Conservation (phyloP, 768 basidiomycete genomes). For the Leccinum ochraceum region DNA sequence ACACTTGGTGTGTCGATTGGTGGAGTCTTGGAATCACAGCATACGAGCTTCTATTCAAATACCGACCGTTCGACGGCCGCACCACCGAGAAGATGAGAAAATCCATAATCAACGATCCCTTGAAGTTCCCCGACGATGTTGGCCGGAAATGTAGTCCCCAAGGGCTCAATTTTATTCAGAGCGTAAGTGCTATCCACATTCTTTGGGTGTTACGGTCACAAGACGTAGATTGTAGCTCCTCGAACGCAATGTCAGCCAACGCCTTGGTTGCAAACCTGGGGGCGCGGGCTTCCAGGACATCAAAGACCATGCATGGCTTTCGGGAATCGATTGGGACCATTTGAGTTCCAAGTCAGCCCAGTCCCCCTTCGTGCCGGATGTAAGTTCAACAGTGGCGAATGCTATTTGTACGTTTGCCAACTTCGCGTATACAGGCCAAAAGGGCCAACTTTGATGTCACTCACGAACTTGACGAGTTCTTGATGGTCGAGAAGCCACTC, state of each 20-base stretch:
- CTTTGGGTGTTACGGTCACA: conserved; percentile 11
- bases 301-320: conserved; percentile 84
- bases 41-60: conserved; percentile 84
- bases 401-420: conserved; percentile 1
- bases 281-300: conserved; percentile 77
- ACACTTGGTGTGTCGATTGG: conserved; percentile 93
- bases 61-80: conserved; percentile 88
- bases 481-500: conserved; percentile 97
- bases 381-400: conserved; percentile 44
- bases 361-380: conserved; percentile 91
- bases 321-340: conserved; percentile 74
- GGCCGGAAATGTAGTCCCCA: conserved; percentile 60
- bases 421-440: conserved; percentile 61
- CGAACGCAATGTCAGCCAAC: conserved; percentile 73
- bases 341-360: conserved; percentile 68
- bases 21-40: conserved; percentile 93
- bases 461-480: conserved; percentile 95
- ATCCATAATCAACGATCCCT: conserved; percentile 77
- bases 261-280: conserved; percentile 78
- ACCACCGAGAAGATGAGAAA: conserved; percentile 87
- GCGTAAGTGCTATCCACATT: conserved; percentile 48
- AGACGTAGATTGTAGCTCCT: conserved; percentile 57
- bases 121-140: conserved; percentile 76
- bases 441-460: conserved; percentile 98
- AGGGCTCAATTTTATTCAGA: conserved; percentile 63